These are phyloP conservation scores for Erythrophleum fordii DNA, from an alignment of 306 rosid species.

Conservation along the genomic window DNA sequence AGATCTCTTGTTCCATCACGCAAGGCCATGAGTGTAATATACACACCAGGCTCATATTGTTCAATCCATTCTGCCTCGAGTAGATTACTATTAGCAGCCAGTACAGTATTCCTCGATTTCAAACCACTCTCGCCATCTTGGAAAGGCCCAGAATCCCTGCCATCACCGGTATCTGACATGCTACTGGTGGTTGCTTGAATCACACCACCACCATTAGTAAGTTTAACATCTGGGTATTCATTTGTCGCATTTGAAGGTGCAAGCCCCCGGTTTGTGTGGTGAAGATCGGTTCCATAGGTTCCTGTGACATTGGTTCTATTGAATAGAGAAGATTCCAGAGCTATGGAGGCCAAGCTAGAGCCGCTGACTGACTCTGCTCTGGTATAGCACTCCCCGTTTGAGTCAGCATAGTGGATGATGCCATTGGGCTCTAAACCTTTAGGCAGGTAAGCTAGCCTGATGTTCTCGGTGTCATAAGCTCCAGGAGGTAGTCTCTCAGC, in stretches of 20 bases:
- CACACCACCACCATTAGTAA: conserved; percentile 52
- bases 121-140: conserved; percentile 62
- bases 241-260: conserved; percentile 52
- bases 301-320: conserved; percentile 57
- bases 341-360: conserved; percentile 65
- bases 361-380: conserved; percentile 69
- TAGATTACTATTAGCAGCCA: conserved; percentile 54
- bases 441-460: conserved; percentile 58
- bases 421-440: conserved; percentile 78
- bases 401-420: conserved; percentile 51
- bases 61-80: conserved; percentile 97
- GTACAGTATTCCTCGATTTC: conserved; percentile 54
- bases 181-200: conserved; percentile 53
- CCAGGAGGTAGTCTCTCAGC: conserved; percentile 96
- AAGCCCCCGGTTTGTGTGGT: conserved; percentile 47
- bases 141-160: conserved; percentile 65
- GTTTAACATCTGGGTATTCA: conserved; percentile 45
- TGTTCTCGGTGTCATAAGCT: conserved; percentile 65
- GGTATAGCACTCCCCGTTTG: conserved; percentile 59
- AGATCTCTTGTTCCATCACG: conserved; percentile 88
- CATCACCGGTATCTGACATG: conserved; percentile 58
- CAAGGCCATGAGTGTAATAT: conserved; percentile 92
- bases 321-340: conserved; percentile 55
- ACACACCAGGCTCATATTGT: conserved; percentile 97
- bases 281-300: conserved; percentile 48